These are phyloP conservation scores for Bolboschoenoplectus hybrid DNA, from an alignment of 202 grass and related monocot genomes.

Conservation along the genomic window DNA sequence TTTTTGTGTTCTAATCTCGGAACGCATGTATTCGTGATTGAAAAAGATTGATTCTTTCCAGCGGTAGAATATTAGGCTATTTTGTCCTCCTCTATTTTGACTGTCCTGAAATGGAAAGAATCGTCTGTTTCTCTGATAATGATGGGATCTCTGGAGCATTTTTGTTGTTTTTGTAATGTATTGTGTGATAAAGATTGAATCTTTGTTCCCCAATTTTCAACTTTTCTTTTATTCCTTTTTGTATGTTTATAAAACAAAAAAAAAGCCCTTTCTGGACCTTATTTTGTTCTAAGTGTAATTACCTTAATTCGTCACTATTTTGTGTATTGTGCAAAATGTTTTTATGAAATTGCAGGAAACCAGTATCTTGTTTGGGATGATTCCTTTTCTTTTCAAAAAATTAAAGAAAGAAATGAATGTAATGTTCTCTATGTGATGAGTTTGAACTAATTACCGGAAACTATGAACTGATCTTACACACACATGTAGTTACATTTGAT, in stretches of 20 bases:
- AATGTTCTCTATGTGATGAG: not conserved
- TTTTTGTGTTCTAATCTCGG: not conserved
- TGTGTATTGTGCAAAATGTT: not conserved
- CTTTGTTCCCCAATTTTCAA: not conserved
- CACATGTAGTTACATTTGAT: not conserved
- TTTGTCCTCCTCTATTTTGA: not conserved
- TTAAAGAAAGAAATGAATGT: not conserved
- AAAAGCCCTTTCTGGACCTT: not conserved
- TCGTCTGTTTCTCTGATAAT: not conserved
- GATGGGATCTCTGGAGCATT: constrained; percentile 29
- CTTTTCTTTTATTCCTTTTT: not conserved
- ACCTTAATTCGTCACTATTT: not conserved
- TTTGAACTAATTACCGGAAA: not conserved
- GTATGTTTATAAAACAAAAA: not conserved
- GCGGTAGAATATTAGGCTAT: not conserved
- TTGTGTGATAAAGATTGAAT: not conserved
- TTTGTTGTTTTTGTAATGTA: not conserved
- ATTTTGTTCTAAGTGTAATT: not conserved
- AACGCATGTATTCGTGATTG: not conserved
- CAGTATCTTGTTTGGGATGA: not conserved
- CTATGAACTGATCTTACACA: not conserved
- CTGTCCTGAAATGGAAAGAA: not conserved
- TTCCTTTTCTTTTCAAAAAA: not conserved
- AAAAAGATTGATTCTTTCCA: not conserved
- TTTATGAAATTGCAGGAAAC: constrained; percentile 21